Evolutionary conservation across 306 rosid genomes (phyloP), one percentile per base, ranked within the genome.

Genomic region (Senna tora): DNA sequence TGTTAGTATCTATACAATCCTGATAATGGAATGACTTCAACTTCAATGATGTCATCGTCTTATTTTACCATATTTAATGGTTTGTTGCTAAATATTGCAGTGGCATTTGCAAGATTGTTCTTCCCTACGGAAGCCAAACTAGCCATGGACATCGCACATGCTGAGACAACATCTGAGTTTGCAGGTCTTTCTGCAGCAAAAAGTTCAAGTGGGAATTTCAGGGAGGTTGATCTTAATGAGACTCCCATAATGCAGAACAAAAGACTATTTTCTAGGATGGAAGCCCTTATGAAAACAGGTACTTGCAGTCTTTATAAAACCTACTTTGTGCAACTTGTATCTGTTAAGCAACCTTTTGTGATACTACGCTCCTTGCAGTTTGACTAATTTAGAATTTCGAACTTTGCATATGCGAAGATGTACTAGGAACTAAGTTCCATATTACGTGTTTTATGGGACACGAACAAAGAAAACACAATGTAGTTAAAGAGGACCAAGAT

Each of bases 91-190:
- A 32, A 41, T 45, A 39, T 73, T 83, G 65, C 90, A 94, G 99
- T 94, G 82, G 97, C 87, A 62, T 89, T 89, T 76, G 99, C 99
- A 12, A 80, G 82, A 64, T 56, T 86, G 55, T 80, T 94, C 62
- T 94, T 86, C 78, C 99, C 99, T 33, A 65, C 86, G 0, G 99
- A 94, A 81, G 97, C 99, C 39, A 89, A 80, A 88, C 57, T 91
- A 17, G 99, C 97, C 17, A 87, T 85, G 90, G 93, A 86, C 74
- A 85, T 82, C 71, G 99, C 99, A 10, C 80, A 88, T 59, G 93
- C 90, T 0, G 80, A 84, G 77, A 77, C 83, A 61, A 86, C 88
- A 54, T 80, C 83, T 0, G 77, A 65, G 55, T 83, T 78, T 75
- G 69, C 77, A 7, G 88, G 90, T 66, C 88, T 53, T 83, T 43